Percentiles rank a stretch among this genome's conserved stretches.
These are phyloP conservation scores for Solanum stenotomum DNA, from an alignment of 257 asterid genomes.

Conservation along the genomic window DNA sequence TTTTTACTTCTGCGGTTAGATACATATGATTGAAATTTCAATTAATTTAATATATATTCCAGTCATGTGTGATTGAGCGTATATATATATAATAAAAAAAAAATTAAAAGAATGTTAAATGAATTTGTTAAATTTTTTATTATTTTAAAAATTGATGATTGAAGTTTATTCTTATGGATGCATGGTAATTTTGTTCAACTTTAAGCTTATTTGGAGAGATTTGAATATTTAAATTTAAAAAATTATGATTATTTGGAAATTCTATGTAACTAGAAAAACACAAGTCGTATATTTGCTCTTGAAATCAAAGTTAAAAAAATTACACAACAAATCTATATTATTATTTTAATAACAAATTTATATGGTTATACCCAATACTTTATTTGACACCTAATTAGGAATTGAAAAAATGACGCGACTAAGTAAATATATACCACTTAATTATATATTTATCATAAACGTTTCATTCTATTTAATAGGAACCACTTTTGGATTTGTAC, in stretches of 20 bases:
- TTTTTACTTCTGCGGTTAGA: no score
- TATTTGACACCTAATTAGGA: background rate
- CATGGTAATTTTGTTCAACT: background rate
- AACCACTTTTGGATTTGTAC: background rate
- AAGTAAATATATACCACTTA: background rate
- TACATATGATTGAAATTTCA: background rate
- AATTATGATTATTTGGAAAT: background rate
- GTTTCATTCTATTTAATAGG: background rate
- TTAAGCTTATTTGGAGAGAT: background rate
- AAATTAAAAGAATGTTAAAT: background rate
- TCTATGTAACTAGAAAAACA: background rate
- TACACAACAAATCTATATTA: no score
- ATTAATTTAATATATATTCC: no score
- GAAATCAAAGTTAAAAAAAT: background rate
- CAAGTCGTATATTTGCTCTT: background rate
- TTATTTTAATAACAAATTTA: no score
- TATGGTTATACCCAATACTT: background rate
- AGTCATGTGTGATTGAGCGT: background rate
- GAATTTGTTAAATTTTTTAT: background rate
- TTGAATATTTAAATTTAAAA: background rate
- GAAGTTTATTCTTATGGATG: background rate
- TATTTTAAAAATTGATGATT: background rate
- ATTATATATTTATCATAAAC: no score
- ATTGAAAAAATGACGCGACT: background rate
- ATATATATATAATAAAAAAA: no score